Base-by-base conservation (phyloP, 331 rosid genomes). In the Cydonia oblonga region DNA sequence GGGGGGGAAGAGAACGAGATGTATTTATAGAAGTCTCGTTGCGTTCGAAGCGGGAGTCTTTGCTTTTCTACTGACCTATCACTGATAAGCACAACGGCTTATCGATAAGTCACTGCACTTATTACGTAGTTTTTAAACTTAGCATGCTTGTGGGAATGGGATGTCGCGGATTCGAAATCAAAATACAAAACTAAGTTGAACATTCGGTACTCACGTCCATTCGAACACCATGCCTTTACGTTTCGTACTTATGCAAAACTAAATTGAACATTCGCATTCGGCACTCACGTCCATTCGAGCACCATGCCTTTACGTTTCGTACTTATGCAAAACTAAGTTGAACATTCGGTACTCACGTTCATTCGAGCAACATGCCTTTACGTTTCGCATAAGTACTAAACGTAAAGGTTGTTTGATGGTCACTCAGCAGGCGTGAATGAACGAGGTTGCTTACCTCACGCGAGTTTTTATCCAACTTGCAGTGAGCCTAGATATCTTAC, bases 41-140 rank as follows among this genome's bases (percentile, higher is more conserved):
- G 80, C 85, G 88, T 90, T 81, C 89, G 89, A 92, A 84, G 93
- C 96, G 77, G 86, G 80, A 79, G 82, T 76, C 90, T 80, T 81
- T 77, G 87, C 62, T 77, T 81, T 82, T 84, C 85, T 78, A 90
- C 90, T 70, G 86, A 79, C 88, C 81, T 64, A 76, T 83, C 90
- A 78, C 86, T 77, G 49, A 90, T 84, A 86, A 72, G 79, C 30
- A 0, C 0, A 0, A 0, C 0, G 0, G 2, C 30, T 33, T 80
- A 67, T 86, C 19, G 24, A 90, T 70, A 80, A 46, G 66, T 0
- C 0, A 0, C 0, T 0, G 0, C 0, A 0, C 0, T 0, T 0
- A 0, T 42, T 38, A 78, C 83, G 3, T 38, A 28, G 49, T 38
- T 0, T 0, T 0, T 0, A 0, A 0, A 0, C 72, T 9, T 80